Percentiles rank a stretch among this genome's conserved stretches.
Evolutionary conservation across 345 rosid species (phyloP).

Genomic region (Syzygium jambos): DNA sequence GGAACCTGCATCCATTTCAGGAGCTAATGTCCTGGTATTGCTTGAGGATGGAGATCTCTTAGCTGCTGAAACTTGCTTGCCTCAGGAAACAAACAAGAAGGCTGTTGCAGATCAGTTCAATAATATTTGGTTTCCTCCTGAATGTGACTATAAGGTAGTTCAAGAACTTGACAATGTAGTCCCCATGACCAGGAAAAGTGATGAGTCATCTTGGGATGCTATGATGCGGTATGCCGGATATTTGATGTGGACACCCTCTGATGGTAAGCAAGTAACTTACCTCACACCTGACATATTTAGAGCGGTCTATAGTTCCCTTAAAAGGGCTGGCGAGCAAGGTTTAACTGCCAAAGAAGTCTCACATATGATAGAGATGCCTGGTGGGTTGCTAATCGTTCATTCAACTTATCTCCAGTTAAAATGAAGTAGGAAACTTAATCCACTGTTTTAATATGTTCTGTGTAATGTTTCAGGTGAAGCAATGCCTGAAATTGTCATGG

Average conservation of each 20-base stretch:
- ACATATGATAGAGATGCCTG: slow-evolving; percentile 20
- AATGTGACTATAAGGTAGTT: slow-evolving; percentile 17
- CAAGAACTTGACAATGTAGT: slow-evolving; percentile 16
- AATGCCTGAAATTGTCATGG: slow-evolving; percentile 25
- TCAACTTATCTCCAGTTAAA: not conserved
- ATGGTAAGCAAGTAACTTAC: slow-evolving; percentile 12
- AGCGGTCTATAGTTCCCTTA: slow-evolving; percentile 41
- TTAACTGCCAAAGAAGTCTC: slow-evolving; percentile 51
- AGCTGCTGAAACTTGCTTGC: slow-evolving; percentile 1
- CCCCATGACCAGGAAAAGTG: slow-evolving; percentile 27
- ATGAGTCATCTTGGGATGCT: slow-evolving; percentile 55
- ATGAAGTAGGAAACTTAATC: not conserved
- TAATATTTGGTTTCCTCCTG: not conserved
- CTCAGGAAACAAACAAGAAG: slow-evolving; percentile 16
- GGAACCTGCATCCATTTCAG: slow-evolving; percentile 28
- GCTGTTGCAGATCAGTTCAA: not conserved
- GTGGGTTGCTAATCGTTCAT: slow-evolving; percentile 11
- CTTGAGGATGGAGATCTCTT: slow-evolving; percentile 28
- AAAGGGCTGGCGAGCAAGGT: slow-evolving; percentile 87
- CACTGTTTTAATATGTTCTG: not conserved
- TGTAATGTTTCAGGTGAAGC: slow-evolving; percentile 37
- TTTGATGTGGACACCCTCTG: slow-evolving; percentile 24
- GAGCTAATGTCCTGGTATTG: slow-evolving; percentile 30
- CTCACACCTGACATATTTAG: slow-evolving; percentile 38
- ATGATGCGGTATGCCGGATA: slow-evolving; percentile 47